Conservation (phyloP, 2,329 filamentous ascomycete genomes). For the Botrytis fragariae region DNA sequence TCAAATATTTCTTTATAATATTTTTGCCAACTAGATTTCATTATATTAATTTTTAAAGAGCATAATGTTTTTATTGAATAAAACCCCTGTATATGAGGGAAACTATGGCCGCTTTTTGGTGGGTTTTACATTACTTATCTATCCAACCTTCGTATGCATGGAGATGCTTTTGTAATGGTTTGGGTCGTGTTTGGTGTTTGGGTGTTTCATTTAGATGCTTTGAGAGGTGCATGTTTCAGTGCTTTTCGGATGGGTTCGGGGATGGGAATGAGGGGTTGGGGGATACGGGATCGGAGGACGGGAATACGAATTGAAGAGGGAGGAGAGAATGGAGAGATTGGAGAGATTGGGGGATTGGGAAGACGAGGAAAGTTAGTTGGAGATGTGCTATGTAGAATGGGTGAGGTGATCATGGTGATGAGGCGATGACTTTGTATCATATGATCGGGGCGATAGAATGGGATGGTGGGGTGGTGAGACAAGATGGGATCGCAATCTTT, state of each 20-base stretch:
- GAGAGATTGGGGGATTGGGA: neutral
- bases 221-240: slow-evolving; percentile 15
- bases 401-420: neutral
- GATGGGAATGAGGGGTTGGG: neutral
- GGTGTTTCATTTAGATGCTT: slow-evolving; percentile 15
- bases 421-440: slow-evolving; percentile 17
- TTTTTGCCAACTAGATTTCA: too few relatives aligned
- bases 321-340: neutral
- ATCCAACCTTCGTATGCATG: too few relatives aligned
- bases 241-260: neutral
- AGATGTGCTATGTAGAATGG: neutral
- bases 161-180: slow-evolving; percentile 9
- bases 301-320: neutral
- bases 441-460: slow-evolving; percentile 4
- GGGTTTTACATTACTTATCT: too few relatives aligned
- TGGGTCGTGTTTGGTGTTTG: slow-evolving; percentile 9
- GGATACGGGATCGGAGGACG: neutral
- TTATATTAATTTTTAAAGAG: too few relatives aligned
- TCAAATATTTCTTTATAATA: too few relatives aligned
- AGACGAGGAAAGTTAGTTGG: fast-evolving
- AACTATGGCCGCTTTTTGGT: too few relatives aligned
- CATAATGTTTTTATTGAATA: too few relatives aligned
- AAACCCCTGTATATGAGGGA: too few relatives aligned
- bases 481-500: neutral
- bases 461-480: slow-evolving; percentile 19